A percentile compares a stretch with the other conserved stretches of the same genome.
Conservation (phyloP, 2,329 filamentous ascomycete genomes). For the Diaporthe sp. region DNA sequence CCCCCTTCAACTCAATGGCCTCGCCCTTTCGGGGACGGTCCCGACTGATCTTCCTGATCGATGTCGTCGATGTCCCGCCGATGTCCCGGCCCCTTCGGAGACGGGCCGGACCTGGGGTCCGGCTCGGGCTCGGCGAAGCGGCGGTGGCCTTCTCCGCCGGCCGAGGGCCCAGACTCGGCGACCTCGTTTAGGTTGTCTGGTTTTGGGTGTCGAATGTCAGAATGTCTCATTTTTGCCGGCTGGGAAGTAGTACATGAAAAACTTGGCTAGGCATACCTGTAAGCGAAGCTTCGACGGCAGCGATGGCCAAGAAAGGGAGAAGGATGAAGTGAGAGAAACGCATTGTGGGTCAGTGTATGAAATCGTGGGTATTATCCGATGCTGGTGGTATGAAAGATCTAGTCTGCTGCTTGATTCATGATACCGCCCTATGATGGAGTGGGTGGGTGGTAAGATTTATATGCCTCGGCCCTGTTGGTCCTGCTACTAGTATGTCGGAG, state of each 20-base stretch:
- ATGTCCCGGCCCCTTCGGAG: not conserved
- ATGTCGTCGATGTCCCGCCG: not conserved
- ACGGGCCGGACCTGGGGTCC: not conserved
- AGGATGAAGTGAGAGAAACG: not conserved
- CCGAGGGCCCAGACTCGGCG: not conserved
- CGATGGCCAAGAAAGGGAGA: not conserved
- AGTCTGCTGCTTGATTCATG: fast-evolving
- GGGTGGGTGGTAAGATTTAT: not conserved
- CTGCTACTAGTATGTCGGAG: not conserved
- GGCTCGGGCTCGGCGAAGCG: not conserved
- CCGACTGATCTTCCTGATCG: not conserved
- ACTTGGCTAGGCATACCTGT: not conserved
- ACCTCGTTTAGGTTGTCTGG: not conserved
- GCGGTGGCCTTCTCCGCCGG: not conserved
- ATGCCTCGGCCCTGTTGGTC: not conserved
- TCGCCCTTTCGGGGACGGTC: not conserved
- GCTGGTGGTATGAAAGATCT: not conserved
- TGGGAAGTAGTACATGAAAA: not conserved
- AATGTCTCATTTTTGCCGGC: not conserved
- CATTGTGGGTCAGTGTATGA: not conserved
- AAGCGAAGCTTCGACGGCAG: not conserved
- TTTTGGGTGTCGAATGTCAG: not conserved
- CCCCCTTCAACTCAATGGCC: not conserved
- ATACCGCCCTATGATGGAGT: too few relatives aligned
- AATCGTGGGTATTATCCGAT: too few relatives aligned